phyloP scores from a whole-genome alignment of 257 asterid genomes.

The Solanum etuberosum region DNA sequence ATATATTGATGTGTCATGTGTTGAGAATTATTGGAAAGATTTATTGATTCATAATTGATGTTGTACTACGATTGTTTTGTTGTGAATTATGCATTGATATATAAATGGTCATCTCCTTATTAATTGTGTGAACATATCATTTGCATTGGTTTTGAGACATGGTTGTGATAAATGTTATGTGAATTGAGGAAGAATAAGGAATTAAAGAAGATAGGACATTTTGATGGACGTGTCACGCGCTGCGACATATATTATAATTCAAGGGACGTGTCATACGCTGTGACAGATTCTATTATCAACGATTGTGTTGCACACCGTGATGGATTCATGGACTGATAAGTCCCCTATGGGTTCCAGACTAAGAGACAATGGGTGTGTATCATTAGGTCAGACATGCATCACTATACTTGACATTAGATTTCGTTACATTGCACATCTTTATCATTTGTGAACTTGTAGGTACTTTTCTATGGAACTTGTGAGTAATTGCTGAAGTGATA shows the following conservation, averaged over 20 bases:
- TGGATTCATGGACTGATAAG: neutral
- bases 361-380: neutral
- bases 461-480: no score
- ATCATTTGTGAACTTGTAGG: no score
- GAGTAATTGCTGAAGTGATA: no score
- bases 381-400: no score
- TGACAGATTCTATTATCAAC: neutral
- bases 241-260: neutral
- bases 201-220: no score
- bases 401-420: no score
- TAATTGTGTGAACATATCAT: neutral
- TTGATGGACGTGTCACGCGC: neutral
- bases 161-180: neutral
- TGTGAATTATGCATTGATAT: neutral
- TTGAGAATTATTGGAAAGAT: neutral
- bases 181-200: neutral
- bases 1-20: neutral
- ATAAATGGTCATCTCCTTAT: neutral
- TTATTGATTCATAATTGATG: no score
- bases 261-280: neutral
- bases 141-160: neutral
- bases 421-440: no score
- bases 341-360: neutral
- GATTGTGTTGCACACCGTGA: neutral
- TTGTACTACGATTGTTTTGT: neutral